A percentile compares a stretch with the other conserved stretches of the same genome.
Evolutionary conservation across 768 basidiomycete species (phyloP).

Genomic region (Tephrocybe sp.): DNA sequence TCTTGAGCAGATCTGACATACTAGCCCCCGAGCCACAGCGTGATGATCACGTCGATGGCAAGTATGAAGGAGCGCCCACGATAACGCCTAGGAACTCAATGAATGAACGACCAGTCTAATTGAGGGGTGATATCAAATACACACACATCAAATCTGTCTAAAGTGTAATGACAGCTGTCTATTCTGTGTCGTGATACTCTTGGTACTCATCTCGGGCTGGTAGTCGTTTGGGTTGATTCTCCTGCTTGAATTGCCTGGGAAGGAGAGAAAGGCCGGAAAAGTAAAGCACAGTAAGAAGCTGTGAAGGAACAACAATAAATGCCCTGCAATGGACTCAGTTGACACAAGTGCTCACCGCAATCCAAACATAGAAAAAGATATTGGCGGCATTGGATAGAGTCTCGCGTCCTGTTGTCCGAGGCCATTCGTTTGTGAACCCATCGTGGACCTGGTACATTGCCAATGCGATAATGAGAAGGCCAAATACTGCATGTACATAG

Average conservation of each 20-base stretch:
- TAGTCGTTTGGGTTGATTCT: constrained; percentile 30
- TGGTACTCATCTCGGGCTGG: constrained; percentile 14
- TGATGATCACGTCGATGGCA: too few species aligned
- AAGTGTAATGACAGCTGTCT: too few species aligned
- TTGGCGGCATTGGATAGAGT: constrained; percentile 34
- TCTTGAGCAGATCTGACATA: too few species aligned
- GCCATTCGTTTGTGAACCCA: constrained; percentile 53
- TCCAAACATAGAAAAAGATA: constrained; percentile 49
- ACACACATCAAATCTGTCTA: too few species aligned
- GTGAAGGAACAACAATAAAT: constrained; percentile 5
- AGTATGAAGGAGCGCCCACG: too few species aligned
- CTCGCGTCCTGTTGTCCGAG: constrained; percentile 40
- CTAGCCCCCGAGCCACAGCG: too few species aligned
- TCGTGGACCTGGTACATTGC: constrained; percentile 50
- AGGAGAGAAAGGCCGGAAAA: constrained; percentile 41
- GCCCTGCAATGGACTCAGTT: not conserved
- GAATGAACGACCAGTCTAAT: too few species aligned
- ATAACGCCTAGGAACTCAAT: too few species aligned
- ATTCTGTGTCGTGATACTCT: constrained; percentile 7
- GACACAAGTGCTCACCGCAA: constrained; percentile 37
- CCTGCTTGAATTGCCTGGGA: constrained; percentile 48
- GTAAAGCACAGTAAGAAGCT: constrained; percentile 47
- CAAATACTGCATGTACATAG: constrained; percentile 57
- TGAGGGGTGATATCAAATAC: too few species aligned
- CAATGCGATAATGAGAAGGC: constrained; percentile 48